A percentile compares a stretch with the other conserved stretches of the same genome.
Conservation (phyloP, 2,329 filamentous ascomycete genomes). For the Aspergillus japonicus region DNA sequence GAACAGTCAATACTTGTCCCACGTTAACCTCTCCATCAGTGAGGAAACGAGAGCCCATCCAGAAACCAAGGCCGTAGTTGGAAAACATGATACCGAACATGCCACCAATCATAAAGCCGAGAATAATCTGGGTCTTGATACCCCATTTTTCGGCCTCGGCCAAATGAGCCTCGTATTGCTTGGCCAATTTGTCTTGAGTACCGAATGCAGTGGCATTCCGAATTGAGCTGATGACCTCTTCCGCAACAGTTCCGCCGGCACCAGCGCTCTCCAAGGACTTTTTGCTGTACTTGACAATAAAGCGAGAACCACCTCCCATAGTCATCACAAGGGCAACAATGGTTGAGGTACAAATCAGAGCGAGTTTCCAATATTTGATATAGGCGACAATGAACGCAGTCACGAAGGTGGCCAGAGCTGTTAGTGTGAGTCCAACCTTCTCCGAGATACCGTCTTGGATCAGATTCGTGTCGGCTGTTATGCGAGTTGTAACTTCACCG, state of each 20-base stretch:
- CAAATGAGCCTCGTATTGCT: conserved; percentile 78
- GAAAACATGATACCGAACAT: conserved; percentile 84
- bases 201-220: conserved; percentile 91
- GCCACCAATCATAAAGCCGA: conserved; percentile 75
- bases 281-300: conserved; percentile 80
- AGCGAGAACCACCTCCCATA: conserved; percentile 71
- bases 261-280: conserved; percentile 76
- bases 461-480: conserved; percentile 89
- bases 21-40: conserved; percentile 65
- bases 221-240: conserved; percentile 92
- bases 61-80: conserved; percentile 85
- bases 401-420: conserved; percentile 76
- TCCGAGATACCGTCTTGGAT: conserved; percentile 93
- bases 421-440: conserved; percentile 76
- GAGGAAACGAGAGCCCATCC: conserved; percentile 78
- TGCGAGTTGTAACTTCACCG: conserved; percentile 90
- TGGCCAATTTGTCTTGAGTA: conserved; percentile 86
- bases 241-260: conserved; percentile 79
- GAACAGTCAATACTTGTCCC: conserved; percentile 73
- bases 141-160: conserved; percentile 71
- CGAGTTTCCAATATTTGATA: conserved; percentile 87
- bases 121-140: conserved; percentile 68
- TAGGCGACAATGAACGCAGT: conserved; percentile 90
- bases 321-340: conserved; percentile 75
- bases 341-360: conserved; percentile 79